Percentiles rank a stretch among this genome's conserved stretches.
Conservation (phyloP, 1,284 basidiomycete genomes). For the Leccinum subrobustum region DNA sequence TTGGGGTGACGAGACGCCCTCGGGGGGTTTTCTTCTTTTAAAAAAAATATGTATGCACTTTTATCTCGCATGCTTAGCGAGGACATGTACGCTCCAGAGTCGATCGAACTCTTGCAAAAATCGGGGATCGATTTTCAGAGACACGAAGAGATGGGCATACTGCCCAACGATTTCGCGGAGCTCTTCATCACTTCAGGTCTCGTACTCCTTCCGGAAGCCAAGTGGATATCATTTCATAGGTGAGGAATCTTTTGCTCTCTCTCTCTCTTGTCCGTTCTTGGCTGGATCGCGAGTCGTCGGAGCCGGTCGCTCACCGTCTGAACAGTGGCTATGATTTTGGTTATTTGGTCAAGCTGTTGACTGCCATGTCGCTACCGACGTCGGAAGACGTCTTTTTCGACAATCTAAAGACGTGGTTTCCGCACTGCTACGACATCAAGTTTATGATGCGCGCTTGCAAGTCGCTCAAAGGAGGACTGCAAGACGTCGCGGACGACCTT, state of each 20-base stretch:
- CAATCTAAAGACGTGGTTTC: slow-evolving; percentile 91
- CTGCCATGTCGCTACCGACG: slow-evolving; percentile 83
- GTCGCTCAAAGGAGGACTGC: slow-evolving; percentile 88
- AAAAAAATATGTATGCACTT: background rate
- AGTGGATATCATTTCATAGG: slow-evolving; percentile 99
- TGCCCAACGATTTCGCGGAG: slow-evolving; percentile 95
- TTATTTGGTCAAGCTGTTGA: slow-evolving; percentile 95
- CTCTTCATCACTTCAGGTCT: slow-evolving; percentile 95
- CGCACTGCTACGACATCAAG: slow-evolving; percentile 97
- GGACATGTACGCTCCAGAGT: slow-evolving; percentile 98
- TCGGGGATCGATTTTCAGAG: slow-evolving; percentile 96
- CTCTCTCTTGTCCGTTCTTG: background rate
- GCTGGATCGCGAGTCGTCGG: background rate
- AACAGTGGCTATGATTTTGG: slow-evolving; percentile 97
- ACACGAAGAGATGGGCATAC: slow-evolving; percentile 90
- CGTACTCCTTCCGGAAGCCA: slow-evolving; percentile 87
- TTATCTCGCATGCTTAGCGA: slow-evolving; percentile 15
- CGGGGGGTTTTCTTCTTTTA: background rate
- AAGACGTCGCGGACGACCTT: slow-evolving; percentile 94
- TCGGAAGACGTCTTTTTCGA: slow-evolving; percentile 92
- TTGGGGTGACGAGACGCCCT: background rate
- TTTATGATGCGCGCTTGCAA: slow-evolving; percentile 92
- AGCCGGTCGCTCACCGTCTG: slow-evolving; percentile 8
- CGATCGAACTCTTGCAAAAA: slow-evolving; percentile 91
- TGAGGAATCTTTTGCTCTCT: slow-evolving; percentile 30